Conservation (phyloP, 345 rosid species). For the Gossypium turneri region DNA sequence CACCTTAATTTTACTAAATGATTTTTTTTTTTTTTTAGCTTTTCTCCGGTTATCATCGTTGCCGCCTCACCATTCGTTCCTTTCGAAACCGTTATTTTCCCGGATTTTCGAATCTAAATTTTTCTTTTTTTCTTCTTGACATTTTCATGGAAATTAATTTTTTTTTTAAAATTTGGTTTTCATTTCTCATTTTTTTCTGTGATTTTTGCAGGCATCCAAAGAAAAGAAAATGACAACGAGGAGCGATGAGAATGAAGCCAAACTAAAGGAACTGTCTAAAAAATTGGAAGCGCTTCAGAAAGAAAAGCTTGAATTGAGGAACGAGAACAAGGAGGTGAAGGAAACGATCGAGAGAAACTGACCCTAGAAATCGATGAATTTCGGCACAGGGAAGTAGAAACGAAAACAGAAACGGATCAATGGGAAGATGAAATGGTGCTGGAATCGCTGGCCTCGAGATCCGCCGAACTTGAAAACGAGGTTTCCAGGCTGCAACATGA, state of each 20-base stretch:
- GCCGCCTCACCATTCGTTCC: neutral
- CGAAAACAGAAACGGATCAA: constrained; percentile 44
- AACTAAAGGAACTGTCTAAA: constrained; percentile 24
- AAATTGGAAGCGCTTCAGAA: constrained; percentile 43
- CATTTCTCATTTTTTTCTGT: neutral
- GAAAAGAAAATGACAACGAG: constrained; percentile 38
- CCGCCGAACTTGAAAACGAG: constrained; percentile 59
- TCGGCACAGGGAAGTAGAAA: constrained; percentile 30
- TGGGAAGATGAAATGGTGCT: constrained; percentile 50
- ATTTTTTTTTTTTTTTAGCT: too few relatives aligned
- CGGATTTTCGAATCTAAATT: neutral
- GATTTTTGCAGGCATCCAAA: constrained; percentile 7
- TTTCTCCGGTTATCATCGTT: neutral
- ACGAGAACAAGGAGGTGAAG: constrained; percentile 35
- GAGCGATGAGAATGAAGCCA: constrained; percentile 29
- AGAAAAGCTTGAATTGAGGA: constrained; percentile 39
- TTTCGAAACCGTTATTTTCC: neutral
- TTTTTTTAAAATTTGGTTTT: neutral
- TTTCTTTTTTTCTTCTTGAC: neutral
- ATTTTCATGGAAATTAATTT: neutral
- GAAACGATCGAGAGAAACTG: constrained; percentile 28
- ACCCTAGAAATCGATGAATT: constrained; percentile 37
- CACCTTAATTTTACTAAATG: too few relatives aligned
- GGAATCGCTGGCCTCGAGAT: constrained; percentile 44
- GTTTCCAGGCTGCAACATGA: constrained; percentile 21